Evolutionary conservation across 345 rosid genomes (phyloP).

Genomic region (Syzygium oleosum): DNA sequence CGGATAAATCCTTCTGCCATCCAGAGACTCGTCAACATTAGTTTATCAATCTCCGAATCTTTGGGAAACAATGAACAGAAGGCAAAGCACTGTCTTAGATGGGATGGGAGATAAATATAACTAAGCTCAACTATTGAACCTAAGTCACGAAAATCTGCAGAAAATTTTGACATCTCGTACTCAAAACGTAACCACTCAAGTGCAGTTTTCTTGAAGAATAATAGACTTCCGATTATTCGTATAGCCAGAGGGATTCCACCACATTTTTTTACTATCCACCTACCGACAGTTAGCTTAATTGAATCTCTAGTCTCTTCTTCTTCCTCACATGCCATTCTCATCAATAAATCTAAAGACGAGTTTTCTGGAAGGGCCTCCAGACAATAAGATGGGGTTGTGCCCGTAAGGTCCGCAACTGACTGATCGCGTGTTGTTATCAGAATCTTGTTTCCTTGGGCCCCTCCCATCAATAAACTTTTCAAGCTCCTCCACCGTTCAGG

Average conservation of each 20-base stretch:
- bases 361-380: not conserved
- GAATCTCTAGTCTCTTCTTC: not conserved
- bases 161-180: not conserved
- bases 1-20: constrained; percentile 14
- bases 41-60: not conserved
- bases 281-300: not conserved
- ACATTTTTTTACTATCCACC: constrained; percentile 4
- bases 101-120: constrained; percentile 15
- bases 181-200: constrained; percentile 7
- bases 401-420: not conserved
- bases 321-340: not conserved
- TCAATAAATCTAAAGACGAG: not conserved
- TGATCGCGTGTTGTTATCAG: rapidly evolving
- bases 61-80: constrained; percentile 13
- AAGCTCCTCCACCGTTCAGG: too few species aligned
- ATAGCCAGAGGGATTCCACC: constrained; percentile 13
- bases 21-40: not conserved
- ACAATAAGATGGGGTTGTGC: not conserved
- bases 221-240: constrained; percentile 7
- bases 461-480: too few species aligned
- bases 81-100: not conserved
- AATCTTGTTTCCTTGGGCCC: not conserved
- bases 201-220: not conserved
- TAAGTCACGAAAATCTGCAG: too few species aligned
- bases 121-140: not conserved